phyloP scores from a whole-genome alignment of 768 basidiomycete genomes.

The Cystobasidium onofrii region DNA sequence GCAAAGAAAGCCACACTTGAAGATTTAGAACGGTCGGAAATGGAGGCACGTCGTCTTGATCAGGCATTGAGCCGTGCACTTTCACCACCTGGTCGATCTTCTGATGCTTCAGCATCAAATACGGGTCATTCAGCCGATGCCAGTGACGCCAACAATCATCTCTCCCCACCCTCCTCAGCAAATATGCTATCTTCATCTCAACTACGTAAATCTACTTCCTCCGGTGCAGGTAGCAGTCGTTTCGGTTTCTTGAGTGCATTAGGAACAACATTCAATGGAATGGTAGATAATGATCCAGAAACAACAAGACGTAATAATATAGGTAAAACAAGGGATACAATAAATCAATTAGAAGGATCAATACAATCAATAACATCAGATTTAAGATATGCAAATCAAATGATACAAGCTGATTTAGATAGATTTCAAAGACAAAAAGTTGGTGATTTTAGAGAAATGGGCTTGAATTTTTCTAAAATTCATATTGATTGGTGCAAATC shows the following conservation, averaged over 20 bases:
- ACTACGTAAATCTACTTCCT: not conserved
- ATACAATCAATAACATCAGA: slow-evolving; percentile 85
- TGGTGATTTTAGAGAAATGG: slow-evolving; percentile 87
- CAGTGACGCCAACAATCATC: not conserved
- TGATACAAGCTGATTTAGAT: slow-evolving; percentile 94
- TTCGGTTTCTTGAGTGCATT: slow-evolving; percentile 84
- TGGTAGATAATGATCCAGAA: slow-evolving; percentile 99
- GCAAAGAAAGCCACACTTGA: slow-evolving; percentile 72
- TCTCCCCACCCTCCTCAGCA: not conserved
- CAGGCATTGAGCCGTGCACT: slow-evolving; percentile 61
- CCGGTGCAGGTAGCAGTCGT: slow-evolving; percentile 38
- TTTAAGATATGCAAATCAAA: slow-evolving; percentile 88
- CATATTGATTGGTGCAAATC: slow-evolving; percentile 97
- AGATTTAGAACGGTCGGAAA: slow-evolving; percentile 84
- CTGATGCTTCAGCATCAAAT: slow-evolving; percentile 17
- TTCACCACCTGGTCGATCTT: slow-evolving; percentile 33
- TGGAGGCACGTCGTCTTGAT: slow-evolving; percentile 78
- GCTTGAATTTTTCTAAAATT: slow-evolving; percentile 74
- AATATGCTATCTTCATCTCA: not conserved
- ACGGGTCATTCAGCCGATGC: not conserved
- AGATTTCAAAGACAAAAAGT: slow-evolving; percentile 98
- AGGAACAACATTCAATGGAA: slow-evolving; percentile 87
- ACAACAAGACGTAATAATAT: slow-evolving; percentile 86
- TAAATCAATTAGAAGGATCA: slow-evolving; percentile 83
- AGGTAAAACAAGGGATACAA: slow-evolving; percentile 84